Evolutionary conservation across 345 rosid genomes (phyloP), one percentile per base, ranked within the genome.

Genomic region (Geranium rotundifolium): DNA sequence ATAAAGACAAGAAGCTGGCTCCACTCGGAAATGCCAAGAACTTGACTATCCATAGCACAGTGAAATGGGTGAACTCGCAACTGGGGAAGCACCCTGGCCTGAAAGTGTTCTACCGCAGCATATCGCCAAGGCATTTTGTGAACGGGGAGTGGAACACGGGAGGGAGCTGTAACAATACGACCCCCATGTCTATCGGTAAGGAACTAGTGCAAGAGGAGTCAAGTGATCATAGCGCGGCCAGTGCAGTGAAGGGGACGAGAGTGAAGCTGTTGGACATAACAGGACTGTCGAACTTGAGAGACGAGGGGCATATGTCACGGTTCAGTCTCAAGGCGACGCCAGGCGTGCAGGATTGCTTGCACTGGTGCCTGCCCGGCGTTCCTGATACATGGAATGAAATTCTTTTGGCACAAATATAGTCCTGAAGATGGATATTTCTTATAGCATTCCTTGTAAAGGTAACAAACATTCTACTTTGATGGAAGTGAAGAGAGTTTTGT

Each of bases 81-180:
- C 84, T 88, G 1, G 83, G 82, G 0, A 64, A 65, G 29, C 75
- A 85, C 74, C 88, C 83, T 0, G 84, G 62, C 29, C 66, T 84
- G 18, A 82, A 76, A 67, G 93, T 86, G 19, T 89, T 89, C 68
- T 84, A 81, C 59, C 63, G 96, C 37, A 89, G 87, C 76, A 84
- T 84, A 66, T 86, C 96, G 0, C 92, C 96, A 4, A 76, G 93
- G 72, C 93, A 89, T 80, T 89, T 86, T 64, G 80, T 72, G 15
- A 82, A 86, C 6, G 96, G 96, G 37, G 96, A 86, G 54, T 89
- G 96, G 96, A 86, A 89, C 70, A 89, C 84, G 0, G 96, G 93
- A 64, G 96, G 93, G 55, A 89, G 90, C 76, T 89, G 93, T 63
- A 70, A 86, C 75, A 86, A 86, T 65, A 84, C 90, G 2, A 70